Conservation (phyloP, 169 alveolate species). For the Plasmodium falciparum region DNA sequence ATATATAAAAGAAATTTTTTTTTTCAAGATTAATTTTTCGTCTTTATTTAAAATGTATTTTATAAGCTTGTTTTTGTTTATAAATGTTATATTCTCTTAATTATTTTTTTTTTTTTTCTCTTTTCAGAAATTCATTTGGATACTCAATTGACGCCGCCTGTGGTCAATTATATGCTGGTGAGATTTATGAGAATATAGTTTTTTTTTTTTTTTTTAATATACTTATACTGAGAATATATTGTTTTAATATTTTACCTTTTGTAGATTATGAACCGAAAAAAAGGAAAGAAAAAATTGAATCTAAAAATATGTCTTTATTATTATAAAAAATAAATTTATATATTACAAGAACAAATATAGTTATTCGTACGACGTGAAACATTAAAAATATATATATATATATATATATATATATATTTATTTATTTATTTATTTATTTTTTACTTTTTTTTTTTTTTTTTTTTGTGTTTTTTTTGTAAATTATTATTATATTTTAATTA, state of each 20-base stretch:
- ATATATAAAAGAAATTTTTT: too few relatives aligned
- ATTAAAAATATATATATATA: background rate
- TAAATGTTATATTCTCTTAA: background rate
- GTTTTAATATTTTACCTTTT: background rate
- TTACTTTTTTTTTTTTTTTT: background rate
- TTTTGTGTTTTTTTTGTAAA: background rate
- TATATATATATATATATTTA: background rate
- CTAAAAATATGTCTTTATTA: conserved; percentile 21
- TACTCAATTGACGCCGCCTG: conserved; percentile 90
- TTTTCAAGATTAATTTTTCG: too few relatives aligned
- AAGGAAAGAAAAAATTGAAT: conserved; percentile 26
- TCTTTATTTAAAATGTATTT: background rate
- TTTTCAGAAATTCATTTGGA: conserved; percentile 86
- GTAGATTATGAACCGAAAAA: conserved; percentile 70
- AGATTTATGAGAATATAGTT: background rate
- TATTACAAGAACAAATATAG: too few relatives aligned
- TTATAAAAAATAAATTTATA: background rate
- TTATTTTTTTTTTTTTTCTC: background rate
- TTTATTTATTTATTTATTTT: background rate
- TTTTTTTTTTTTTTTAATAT: background rate
- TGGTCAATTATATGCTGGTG: conserved; percentile 89
- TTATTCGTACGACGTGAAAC: too few relatives aligned
- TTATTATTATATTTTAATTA: background rate
- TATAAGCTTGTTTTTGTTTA: background rate
- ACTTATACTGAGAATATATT: background rate